Base-by-base conservation (phyloP, 2,329 filamentous ascomycete species). In the Phyllosticta citriasiana region DNA sequence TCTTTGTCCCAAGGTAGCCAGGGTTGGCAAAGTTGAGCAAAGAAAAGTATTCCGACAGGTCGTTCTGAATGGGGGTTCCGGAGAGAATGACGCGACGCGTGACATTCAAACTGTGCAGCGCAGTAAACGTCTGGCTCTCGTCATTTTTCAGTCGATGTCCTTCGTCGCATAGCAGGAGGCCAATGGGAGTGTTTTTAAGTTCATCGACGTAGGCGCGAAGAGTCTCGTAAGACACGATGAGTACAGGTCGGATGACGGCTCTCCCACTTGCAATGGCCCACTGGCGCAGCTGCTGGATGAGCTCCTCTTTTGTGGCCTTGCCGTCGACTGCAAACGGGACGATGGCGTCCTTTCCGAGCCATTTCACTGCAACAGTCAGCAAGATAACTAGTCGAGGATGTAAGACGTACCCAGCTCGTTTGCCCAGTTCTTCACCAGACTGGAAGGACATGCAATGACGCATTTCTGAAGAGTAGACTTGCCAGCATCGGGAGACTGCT, bases 191-290 rank as follows among this genome's bases (percentile, higher is more conserved):
- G 69, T 94, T 86, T 68, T 88, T 93, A 59, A 99, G 82, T 73
- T 96, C 90, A 50, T 95, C 90, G 14, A 91, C 88, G 68, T 99
- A 94, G 59, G 97, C 79, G 60, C 94, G 88, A 16, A 99, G 80
- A 0, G 94, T 97, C 74, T 99, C 94, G 70, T 99, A 99, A 0
- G 94, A 99, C 52, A 99, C 92, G 62, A 99, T 99, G 58, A 99
- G 88, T 40, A 97, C 92, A 0, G 94, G 94, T 40, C 94, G 82
- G 2, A 92, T 94, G 24, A 99, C 86, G 12, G 91, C 81, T 56
- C 95, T 87, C n/a, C 94, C 94, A 33, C 84, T 91, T 4, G 93
- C 85, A 69, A 96, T 94, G 1, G 91, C 89, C 94, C 94, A 99
- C 73, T 97, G 94, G 47, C 90, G 87, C 65, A 99, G 82, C 71